Evolutionary conservation across 257 asterid species (phyloP), one percentile per base, ranked within the genome.

Genomic region (Oldenlandia corymbosa): DNA sequence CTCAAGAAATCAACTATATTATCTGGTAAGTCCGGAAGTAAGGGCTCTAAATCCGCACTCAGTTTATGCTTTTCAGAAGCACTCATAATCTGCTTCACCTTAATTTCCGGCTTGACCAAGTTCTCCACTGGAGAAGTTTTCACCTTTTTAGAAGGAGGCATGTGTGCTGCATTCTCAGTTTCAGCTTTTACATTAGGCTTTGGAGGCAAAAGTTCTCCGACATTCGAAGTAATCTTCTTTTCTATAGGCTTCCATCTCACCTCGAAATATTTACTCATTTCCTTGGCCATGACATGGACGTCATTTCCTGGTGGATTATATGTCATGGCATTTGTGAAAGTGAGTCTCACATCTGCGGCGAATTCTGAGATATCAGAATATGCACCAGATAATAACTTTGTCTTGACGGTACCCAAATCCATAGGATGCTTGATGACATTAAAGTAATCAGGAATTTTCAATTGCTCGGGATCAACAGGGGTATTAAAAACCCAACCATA

Each of bases 361-460:
- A 88, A 84, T 60, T 74, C 94, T 68, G 77, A 52, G 9, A 83
- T 93, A 62, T 68, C 78, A 46, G 71, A 69, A 75, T 91, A 91
- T 72, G 70, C 73, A 75, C 86, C 75, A 3, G 88, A 72, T 32
- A 62, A 74, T 49, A 91, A 71, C 76, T 88, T 88, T 30, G 57
- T 69, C 66, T 75, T 84, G 30, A 86, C 68, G 24, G 98, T 91
- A 63, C 98, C 94, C 56, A 91, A 79, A 81, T 91, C 98, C 98
- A 91, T 91, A 32, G 98, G 98, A 62, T 84, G 88, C 81, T 88
- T 88, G 64, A 91, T 86, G 45, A 91, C 71, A 67, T 48, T 78
- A 51, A 62, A 80, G 69, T 91, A 91, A 71, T 91, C 96, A 0
- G 95, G 98, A 60, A 86, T 84, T 14, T 86, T 85, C 54, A 73